Base-by-base conservation (phyloP, 495 filamentous ascomycete species). In the Penicillium coprophilum region DNA sequence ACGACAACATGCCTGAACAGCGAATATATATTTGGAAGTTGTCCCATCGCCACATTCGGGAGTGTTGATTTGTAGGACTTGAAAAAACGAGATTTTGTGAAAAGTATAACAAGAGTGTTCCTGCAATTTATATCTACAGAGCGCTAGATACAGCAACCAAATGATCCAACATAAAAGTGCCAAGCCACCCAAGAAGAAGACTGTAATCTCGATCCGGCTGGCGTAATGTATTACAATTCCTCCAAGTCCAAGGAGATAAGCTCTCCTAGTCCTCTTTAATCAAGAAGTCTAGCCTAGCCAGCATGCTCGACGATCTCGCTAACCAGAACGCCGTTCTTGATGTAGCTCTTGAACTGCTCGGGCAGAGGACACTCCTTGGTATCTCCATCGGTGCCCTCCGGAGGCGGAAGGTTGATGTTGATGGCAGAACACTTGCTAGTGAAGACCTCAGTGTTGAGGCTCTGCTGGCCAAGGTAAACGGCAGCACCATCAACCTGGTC, bases 401-500 rank as follows among this genome's bases (percentile, higher is more conserved):
- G 74, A 0, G 81, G 83, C 19, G 85, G 85, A 53, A 97, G 77
- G 62, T 92, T 91, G 58, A 98, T 79, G 69, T 98, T 98, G 57
- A 97, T 77, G 17, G 85, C 81, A 6, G 83, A 80, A 56, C 82
- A 91, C 76, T 97, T 97, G 75, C 86, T 92, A 30, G 87, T 86
- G 71, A 92, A 97, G 39, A 98, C 77, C 70, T 96, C 88, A 0
- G 91, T 90, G 28, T 75, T 74, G 43, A 86, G 71, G 67, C 87
- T 91, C 60, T 92, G 87, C 64, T 86, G 86, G 62, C 85, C 82
- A 19, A 98, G 80, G 73, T 96, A 97, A 53, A 97, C 71, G 39
- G 85, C 84, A 19, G 90, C 94, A 53, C 91, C 88, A 67, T 98
- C 94, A 47, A 97, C 87, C 75, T 96, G 90, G 70, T 98, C 95